phyloP scores from a whole-genome alignment of 805 yeast genomes.

The Zygoascus flipseniorum region DNA sequence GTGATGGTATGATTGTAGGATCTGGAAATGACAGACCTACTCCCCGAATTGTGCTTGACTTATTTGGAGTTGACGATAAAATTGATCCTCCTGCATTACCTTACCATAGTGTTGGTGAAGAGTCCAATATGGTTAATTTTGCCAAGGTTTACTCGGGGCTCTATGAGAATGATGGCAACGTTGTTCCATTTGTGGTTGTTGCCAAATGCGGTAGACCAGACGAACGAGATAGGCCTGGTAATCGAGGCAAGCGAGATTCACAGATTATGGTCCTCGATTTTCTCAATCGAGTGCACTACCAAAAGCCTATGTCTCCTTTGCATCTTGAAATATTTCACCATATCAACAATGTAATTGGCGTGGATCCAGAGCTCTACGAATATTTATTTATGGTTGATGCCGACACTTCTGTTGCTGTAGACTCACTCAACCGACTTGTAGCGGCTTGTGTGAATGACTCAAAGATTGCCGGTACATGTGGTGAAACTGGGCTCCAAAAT shows the following conservation, averaged over 20 bases:
- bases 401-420: constrained; percentile 49
- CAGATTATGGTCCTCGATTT: constrained; percentile 51
- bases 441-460: constrained; percentile 54
- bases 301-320: constrained; percentile 50
- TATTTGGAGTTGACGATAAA: constrained; percentile 37
- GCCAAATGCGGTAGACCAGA: constrained; percentile 51
- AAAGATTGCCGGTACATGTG: constrained; percentile 52
- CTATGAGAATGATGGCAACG: constrained; percentile 46
- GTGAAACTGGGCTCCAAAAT: constrained; percentile 52
- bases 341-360: constrained; percentile 49
- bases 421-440: constrained; percentile 46
- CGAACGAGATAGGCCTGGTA: constrained; percentile 47
- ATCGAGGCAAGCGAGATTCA: constrained; percentile 59
- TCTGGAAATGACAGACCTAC: constrained; percentile 51
- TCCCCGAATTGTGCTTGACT: constrained; percentile 43
- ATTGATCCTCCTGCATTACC: constrained; percentile 45
- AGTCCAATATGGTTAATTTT: constrained; percentile 49
- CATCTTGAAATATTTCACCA: constrained; percentile 47
- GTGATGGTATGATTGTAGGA: constrained; percentile 56
- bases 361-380: constrained; percentile 54
- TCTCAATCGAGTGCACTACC: constrained; percentile 50
- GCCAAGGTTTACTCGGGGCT: constrained; percentile 58
- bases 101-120: constrained; percentile 54
- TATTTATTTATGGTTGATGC: constrained; percentile 53
- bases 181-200: constrained; percentile 45